Evolutionary conservation across 495 filamentous ascomycete genomes (phyloP).

Genomic region (Penicillium egyptiacum): DNA sequence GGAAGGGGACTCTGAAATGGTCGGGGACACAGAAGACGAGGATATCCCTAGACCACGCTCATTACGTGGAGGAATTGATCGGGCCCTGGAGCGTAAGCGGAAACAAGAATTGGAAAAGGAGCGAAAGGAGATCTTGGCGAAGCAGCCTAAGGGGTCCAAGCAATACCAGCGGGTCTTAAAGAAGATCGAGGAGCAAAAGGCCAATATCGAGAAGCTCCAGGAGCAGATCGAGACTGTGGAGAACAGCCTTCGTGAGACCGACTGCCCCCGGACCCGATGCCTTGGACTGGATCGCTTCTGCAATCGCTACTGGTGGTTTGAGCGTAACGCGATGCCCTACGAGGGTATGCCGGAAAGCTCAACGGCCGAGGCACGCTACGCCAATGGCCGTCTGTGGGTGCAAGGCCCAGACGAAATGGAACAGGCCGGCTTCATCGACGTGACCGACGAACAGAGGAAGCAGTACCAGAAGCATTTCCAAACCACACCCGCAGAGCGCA

Average conservation of each 20-base stretch:
- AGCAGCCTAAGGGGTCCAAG: slow-evolving; percentile 82
- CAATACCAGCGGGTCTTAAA: slow-evolving; percentile 83
- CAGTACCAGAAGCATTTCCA: slow-evolving; percentile 63
- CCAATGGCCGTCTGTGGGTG: slow-evolving; percentile 93
- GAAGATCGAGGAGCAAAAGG: slow-evolving; percentile 83
- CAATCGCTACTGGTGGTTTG: slow-evolving; percentile 99
- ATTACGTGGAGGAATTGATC: slow-evolving; percentile 73
- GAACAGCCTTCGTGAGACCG: slow-evolving; percentile 88
- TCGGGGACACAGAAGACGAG: slow-evolving; percentile 63
- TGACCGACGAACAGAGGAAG: slow-evolving; percentile 64
- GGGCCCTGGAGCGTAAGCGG: slow-evolving; percentile 74
- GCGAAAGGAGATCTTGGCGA: slow-evolving; percentile 73
- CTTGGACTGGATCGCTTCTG: slow-evolving; percentile 93
- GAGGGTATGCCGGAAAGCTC: slow-evolving; percentile 84
- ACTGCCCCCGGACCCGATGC: slow-evolving; percentile 84
- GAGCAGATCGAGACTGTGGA: slow-evolving; percentile 80
- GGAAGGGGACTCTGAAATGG: slow-evolving; percentile 52
- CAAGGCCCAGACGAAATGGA: slow-evolving; percentile 93
- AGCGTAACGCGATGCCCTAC: slow-evolving; percentile 97
- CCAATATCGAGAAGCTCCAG: slow-evolving; percentile 74
- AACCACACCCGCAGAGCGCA: slow-evolving; percentile 81
- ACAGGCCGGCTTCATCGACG: slow-evolving; percentile 78
- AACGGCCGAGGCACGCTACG: slow-evolving; percentile 81
- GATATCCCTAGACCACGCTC: slow-evolving; percentile 61
- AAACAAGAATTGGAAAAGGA: slow-evolving; percentile 83